Conservation (phyloP, 306 rosid species). For the Quercus cerris region DNA sequence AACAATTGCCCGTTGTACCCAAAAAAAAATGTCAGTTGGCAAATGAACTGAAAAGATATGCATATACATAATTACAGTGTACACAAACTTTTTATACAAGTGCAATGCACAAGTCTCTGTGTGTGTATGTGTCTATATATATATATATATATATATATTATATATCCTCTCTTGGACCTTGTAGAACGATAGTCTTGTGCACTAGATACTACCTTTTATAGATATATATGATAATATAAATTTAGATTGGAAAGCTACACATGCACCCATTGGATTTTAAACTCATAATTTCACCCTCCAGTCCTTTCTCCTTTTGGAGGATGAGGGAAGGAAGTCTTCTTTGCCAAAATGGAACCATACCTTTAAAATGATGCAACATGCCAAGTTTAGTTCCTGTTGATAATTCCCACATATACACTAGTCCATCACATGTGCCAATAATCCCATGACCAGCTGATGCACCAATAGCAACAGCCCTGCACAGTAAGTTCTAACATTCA, state of each 20-base stretch:
- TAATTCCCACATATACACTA: conserved; percentile 69
- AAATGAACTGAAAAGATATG: background rate
- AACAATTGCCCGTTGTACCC: background rate
- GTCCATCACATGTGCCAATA: conserved; percentile 58
- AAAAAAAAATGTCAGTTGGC: background rate
- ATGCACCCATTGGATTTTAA: too few species aligned
- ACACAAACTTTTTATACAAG: background rate
- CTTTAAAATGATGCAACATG: conserved; percentile 61
- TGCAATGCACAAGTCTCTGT: background rate
- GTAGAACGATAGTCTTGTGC: too few species aligned
- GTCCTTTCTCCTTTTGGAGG: too few species aligned
- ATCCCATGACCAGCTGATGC: conserved; percentile 71
- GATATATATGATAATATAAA: too few species aligned
- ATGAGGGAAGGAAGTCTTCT: background rate
- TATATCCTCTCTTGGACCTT: too few species aligned
- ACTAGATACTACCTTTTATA: too few species aligned
- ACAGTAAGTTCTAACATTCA: background rate
- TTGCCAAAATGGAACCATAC: conserved; percentile 35
- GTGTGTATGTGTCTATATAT: too few species aligned
- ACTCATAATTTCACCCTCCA: too few species aligned
- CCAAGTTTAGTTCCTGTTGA: conserved; percentile 62
- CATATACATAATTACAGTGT: background rate
- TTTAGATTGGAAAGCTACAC: too few species aligned
- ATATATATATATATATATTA: too few species aligned
- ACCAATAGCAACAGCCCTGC: conserved; percentile 61